phyloP scores from a whole-genome alignment of 2,329 filamentous ascomycete genomes.

The Monilinia fructicola region DNA sequence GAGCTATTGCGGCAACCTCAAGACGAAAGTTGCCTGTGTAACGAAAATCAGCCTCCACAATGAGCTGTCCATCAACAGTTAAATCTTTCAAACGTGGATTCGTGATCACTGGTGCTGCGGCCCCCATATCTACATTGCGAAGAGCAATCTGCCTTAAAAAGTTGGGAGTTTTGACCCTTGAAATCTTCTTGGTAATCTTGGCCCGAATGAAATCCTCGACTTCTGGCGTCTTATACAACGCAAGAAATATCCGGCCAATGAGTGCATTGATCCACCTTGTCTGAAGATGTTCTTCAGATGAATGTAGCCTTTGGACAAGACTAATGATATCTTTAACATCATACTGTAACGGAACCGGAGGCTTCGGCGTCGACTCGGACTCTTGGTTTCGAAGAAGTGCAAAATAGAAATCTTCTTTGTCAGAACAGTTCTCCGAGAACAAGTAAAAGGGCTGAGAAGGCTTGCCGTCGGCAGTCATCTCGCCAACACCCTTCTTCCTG shows the following conservation, averaged over 20 bases:
- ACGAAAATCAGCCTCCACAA: constrained; percentile 80
- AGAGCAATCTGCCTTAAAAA: constrained; percentile 86
- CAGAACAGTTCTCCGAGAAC: constrained; percentile 92
- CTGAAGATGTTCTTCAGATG: constrained; percentile 85
- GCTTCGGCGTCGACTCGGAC: constrained; percentile 57
- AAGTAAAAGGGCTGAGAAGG: constrained; percentile 83
- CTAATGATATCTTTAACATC: constrained; percentile 84
- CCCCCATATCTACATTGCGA: constrained; percentile 79
- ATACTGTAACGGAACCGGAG: constrained; percentile 72
- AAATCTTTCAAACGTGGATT: constrained; percentile 86
- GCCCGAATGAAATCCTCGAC: constrained; percentile 75
- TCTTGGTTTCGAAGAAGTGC: constrained; percentile 83
- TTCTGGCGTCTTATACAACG: constrained; percentile 79
- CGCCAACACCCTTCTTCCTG: constrained; percentile 58
- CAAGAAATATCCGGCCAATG: constrained; percentile 83
- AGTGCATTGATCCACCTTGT: constrained; percentile 93
- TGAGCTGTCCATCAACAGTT: constrained; percentile 86
- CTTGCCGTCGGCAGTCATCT: constrained; percentile 55
- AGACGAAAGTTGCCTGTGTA: constrained; percentile 89
- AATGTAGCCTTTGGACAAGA: constrained; percentile 86
- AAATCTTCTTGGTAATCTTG: constrained; percentile 95
- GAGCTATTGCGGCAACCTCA: constrained; percentile 88
- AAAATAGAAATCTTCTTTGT: constrained; percentile 98
- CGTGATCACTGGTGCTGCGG: constrained; percentile 82
- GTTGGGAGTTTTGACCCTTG: constrained; percentile 84